Base-by-base conservation (phyloP, 2,329 filamentous ascomycete species). In the Calycina marina region DNA sequence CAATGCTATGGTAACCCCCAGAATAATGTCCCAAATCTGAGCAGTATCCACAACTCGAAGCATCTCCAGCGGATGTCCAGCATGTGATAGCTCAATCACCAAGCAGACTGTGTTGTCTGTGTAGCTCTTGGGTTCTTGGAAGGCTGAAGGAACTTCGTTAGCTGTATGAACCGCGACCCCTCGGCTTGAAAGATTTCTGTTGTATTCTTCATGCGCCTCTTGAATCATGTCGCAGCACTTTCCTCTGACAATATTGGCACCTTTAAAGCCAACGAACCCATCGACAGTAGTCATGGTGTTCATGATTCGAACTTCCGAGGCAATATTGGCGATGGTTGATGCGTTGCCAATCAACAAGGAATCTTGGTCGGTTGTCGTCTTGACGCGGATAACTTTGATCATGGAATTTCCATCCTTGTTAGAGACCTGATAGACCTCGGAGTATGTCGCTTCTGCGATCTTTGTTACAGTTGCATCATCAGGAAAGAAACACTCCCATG, bases 381-480 rank as follows among this genome's bases (percentile, higher is more conserved):
- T 52, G 6, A 77, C 59, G 2, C 71, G 63, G 36, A 77, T 71
- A 13, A 69, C 65, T 43, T 77, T 77, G 53, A 77, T 69, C 45
- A 77, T 74, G 49, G 69, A 75, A 15, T 66, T 72, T 6, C 70
- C 71, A 11, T 62, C 58, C 27, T 61, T 57, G 45, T 73, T 76
- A 28, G 59, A 67, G 41, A 77, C 61, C 6, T 70, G 68, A 43
- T 76, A 77, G 6, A 77, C 70, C 47, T 77, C 72, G 4, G 72
- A 71, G 42, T 69, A 77, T 2, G 72, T 77, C 4, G 72, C 72
- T 48, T 77, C 72, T 6, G 72, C 72, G 31, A 77, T 77, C 52
- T 77, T 77, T 26, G 62, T 59, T 30, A 77, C 69, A 20, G 53
- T 51, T 44, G 68, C 63, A 11, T 59, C 61, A 0, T 58, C 53